These are phyloP conservation scores for Aspergillus sp. DNA, from an alignment of 2,329 filamentous ascomycete genomes.

Conservation along the genomic window DNA sequence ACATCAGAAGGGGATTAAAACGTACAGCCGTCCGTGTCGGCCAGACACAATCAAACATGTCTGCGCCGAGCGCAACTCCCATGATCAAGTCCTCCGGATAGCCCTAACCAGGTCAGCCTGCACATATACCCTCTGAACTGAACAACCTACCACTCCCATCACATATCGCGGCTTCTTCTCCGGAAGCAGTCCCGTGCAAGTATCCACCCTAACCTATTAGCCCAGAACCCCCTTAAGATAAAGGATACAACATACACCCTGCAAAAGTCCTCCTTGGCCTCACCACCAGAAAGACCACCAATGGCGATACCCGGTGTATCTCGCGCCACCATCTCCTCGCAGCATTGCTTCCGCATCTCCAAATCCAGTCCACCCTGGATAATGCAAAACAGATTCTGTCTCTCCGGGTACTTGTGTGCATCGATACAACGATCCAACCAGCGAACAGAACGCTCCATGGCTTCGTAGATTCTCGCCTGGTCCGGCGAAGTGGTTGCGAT, in stretches of 20 bases:
- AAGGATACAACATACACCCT: conserved; percentile 58
- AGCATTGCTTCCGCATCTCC: conserved; percentile 81
- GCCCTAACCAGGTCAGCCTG: conserved; percentile 51
- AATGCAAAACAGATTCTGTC: conserved; percentile 96
- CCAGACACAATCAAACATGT: conserved; percentile 99
- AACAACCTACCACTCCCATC: conserved; percentile 76
- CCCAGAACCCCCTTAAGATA: neutral
- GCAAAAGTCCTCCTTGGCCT: conserved; percentile 92
- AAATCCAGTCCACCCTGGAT: conserved; percentile 94
- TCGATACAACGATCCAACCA: conserved; percentile 96
- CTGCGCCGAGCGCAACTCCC: conserved; percentile 87
- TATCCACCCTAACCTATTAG: conserved; percentile 59
- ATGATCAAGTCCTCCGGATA: conserved; percentile 96
- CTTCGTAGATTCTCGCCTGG: conserved; percentile 81
- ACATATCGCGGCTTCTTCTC: conserved; percentile 96
- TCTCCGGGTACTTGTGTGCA: conserved; percentile 78
- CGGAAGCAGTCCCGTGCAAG: conserved; percentile 82
- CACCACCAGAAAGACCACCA: conserved; percentile 89
- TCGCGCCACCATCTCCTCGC: conserved; percentile 79
- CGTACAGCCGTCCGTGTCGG: conserved; percentile 83
- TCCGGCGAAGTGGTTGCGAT: conserved; percentile 95
- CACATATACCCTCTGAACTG: neutral
- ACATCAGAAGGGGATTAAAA: conserved; percentile 10
- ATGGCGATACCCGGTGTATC: conserved; percentile 97
- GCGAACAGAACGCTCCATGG: conserved; percentile 89